Evolutionary conservation across 495 filamentous ascomycete species (phyloP), one percentile per base, ranked within the genome.

Genomic region (Cudoniella acicularis): DNA sequence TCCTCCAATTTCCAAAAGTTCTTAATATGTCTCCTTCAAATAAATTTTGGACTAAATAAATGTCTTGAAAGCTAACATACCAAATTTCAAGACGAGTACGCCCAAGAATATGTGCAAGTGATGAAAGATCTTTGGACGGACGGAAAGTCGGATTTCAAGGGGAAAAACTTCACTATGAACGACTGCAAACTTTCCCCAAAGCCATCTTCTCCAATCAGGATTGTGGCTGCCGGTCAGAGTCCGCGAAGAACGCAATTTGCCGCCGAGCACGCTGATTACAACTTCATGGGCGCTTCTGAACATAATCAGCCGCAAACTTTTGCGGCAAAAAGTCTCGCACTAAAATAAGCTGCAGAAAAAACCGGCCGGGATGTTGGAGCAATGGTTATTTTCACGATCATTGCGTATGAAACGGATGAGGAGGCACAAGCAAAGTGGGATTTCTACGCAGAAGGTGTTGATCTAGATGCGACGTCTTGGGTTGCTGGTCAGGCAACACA

Each of bases 371-470:
- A 68, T 11, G 66, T 68, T 20, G 62, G 68, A 11, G 67, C 64
- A n/a, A 64, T 68, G 48, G 66, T 70, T 2, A 59, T 68, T 6
- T 70, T 70, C 42, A 68, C 62, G 66, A 46, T 69, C 24, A 69
- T 70, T 41, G 59, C 68, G 30, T 64, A 69, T 10, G 68, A 66
- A 45, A 70, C 66, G 26, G 66, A 70, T 52, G 66, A 64, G 48
- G 66, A 56, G 30, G 68, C 68, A 13, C 53, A 61, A 27, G 64
- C 56, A 1, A 70, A 70, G 49, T 70, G 64, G 61, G 68, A 62
- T 43, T 40, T 58, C 21, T 70, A 70, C 26, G 63, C 60, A 30
- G 61, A 68, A 10, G 68, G 68, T 0, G 43, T 49, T 1, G 68
- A 70, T 43, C 21, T 41, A 1, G 64, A 68, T 1, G 66, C 68